Evolutionary conservation across 768 basidiomycete species (phyloP).

Genomic region (Kwoniella sp.): DNA sequence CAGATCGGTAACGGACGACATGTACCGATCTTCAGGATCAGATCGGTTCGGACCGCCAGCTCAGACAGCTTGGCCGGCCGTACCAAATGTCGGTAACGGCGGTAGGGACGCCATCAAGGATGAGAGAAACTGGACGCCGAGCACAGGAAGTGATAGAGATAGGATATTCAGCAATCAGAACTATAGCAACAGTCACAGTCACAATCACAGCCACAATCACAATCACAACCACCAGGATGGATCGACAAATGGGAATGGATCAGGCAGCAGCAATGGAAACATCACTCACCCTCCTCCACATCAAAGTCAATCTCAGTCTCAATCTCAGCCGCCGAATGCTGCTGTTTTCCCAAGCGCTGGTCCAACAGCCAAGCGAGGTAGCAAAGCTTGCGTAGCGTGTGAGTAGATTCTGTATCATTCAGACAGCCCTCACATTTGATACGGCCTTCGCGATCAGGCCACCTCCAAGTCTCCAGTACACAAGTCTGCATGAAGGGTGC

Average conservation of each 20-base stretch:
- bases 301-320: not conserved
- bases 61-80: not conserved
- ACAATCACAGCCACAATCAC: not conserved
- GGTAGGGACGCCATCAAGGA: not conserved
- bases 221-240: not conserved
- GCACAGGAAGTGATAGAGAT: not conserved
- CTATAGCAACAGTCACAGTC: slow-evolving; percentile 2
- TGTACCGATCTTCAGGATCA: not conserved
- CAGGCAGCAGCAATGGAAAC: slow-evolving; percentile 6
- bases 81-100: not conserved
- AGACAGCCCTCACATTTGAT: no score
- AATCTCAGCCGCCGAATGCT: not conserved
- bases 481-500: not conserved
- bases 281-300: slow-evolving; percentile 5
- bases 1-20: not conserved
- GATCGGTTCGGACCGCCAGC: not conserved
- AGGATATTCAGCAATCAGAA: not conserved
- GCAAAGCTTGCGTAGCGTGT: slow-evolving; percentile 48
- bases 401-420: slow-evolving; percentile 15
- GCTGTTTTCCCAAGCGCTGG: slow-evolving; percentile 16
- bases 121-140: not conserved
- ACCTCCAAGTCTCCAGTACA: no score
- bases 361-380: slow-evolving; percentile 37
- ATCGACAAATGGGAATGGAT: not conserved
- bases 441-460: no score